A percentile compares a stretch with the other conserved stretches of the same genome.
Conservation (phyloP, 2,329 filamentous ascomycete species). For the Ceratocystis papillata region DNA sequence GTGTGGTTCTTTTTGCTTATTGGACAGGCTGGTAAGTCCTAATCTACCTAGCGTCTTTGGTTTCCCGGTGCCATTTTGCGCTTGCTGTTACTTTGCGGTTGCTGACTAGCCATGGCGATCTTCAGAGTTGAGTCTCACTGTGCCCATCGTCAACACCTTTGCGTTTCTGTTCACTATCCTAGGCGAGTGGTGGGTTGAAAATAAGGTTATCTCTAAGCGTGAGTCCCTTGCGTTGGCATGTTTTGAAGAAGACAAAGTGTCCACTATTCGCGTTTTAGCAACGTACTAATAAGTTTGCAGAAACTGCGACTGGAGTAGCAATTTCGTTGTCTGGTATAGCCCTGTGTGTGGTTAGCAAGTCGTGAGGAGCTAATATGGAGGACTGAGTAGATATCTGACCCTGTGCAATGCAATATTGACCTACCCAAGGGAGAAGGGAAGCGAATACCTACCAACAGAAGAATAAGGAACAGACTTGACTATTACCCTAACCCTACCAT, state of each 20-base stretch:
- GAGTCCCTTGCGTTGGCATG: constrained; percentile 29
- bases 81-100: background rate
- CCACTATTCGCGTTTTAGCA: constrained; percentile 5
- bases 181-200: constrained; percentile 89
- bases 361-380: constrained; percentile 26
- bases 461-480: no score
- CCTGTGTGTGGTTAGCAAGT: constrained; percentile 65
- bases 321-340: constrained; percentile 71
- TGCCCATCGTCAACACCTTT: constrained; percentile 87
- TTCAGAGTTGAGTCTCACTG: constrained; percentile 77
- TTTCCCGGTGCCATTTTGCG: background rate
- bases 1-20: constrained; percentile 95
- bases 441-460: no score
- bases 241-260: constrained; percentile 11
- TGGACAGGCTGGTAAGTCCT: constrained; percentile 68
- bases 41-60: constrained; percentile 10
- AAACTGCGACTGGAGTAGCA: constrained; percentile 73
- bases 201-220: constrained; percentile 79
- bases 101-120: background rate
- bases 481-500: no score
- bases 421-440: no score
- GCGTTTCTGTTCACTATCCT: constrained; percentile 94
- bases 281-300: constrained; percentile 34
- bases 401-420: no score
- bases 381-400: no score